Base-by-base conservation (phyloP, 345 rosid genomes). In the Gossypium stocksii region DNA sequence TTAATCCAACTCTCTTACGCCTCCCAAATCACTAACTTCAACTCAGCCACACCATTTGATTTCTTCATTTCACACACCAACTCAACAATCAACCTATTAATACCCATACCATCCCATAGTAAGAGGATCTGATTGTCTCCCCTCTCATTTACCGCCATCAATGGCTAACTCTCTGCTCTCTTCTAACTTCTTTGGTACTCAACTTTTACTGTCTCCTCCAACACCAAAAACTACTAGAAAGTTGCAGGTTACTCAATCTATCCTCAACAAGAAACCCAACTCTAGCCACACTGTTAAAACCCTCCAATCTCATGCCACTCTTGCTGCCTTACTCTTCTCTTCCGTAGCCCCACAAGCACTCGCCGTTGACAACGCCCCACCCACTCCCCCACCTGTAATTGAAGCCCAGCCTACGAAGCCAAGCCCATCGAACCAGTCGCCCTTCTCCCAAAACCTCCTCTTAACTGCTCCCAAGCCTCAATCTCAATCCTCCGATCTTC, bases 381-480 rank as follows among this genome's bases (percentile, higher is more conserved):
- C 86, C 7, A 77, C 80, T 0, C 76, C 86, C 0, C 87, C 87
- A 0, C 87, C 82, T 0, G 83, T 82, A 13, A 43, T 88, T 34
- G 85, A 90, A 77, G 86, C 87, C 44, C 91, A 80, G 62, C 81
- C 88, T 17, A 71, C 85, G 5, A 80, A 66, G 16, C 92, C 85
- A 2, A 78, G n/a, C 61, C 76, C 89, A 2, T 73, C 86, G 9
- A 81, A 76, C 41, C 2, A 83, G 29, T 83, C 91, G 9, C 86
- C 92, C 48, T 85, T 88, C 71, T 58, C 76, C 22, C 89, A 87
- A 76, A 90, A 81, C 74, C 83, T 85, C 7, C 74, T 82, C 20
- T 65, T 88, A 0, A 90, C 89, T 1, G 95, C 89, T 7, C 95
- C 92, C 2, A 88, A 80, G 46, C 92, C 90, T 4, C 87, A 85